Evolutionary conservation across 78 protist species (phyloP).

Genomic region (Dictyostelium citrinum): DNA sequence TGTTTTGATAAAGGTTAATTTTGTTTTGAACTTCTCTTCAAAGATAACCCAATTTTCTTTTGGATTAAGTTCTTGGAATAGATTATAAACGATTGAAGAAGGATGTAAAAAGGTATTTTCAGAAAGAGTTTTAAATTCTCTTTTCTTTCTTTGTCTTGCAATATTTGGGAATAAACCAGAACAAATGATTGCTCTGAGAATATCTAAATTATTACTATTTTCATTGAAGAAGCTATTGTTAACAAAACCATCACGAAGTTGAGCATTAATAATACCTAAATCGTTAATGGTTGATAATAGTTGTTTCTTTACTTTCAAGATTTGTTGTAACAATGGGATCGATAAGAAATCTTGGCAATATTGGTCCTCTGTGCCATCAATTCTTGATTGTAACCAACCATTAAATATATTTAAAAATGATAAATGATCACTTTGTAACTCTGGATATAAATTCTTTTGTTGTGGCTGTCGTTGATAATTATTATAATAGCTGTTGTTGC

Average conservation of each 20-base stretch:
- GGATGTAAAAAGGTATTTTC: slow-evolving; percentile 37
- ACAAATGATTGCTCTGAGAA: slow-evolving; percentile 60
- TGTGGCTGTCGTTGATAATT: background rate
- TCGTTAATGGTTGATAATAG: background rate
- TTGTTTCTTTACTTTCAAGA: slow-evolving; percentile 28
- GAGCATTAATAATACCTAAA: background rate
- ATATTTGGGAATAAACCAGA: slow-evolving; percentile 92
- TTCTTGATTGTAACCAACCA: background rate
- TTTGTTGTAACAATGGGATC: background rate
- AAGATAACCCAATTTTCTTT: slow-evolving; percentile 13
- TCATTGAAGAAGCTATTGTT: background rate
- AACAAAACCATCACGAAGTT: background rate
- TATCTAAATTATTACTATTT: slow-evolving; percentile 13
- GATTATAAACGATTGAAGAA: background rate
- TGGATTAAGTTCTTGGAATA: slow-evolving; percentile 7
- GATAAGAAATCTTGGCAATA: slow-evolving; percentile 6
- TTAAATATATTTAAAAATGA: slow-evolving; percentile 7
- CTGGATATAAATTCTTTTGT: slow-evolving; percentile 10
- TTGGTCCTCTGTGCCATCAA: background rate
- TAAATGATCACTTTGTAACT: slow-evolving; percentile 17
- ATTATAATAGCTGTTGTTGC: background rate
- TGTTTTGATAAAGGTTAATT: slow-evolving; percentile 9
- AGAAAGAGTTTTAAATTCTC: slow-evolving; percentile 1
- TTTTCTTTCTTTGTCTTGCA: slow-evolving; percentile 28
- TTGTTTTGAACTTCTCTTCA: slow-evolving; percentile 39